phyloP scores from a whole-genome alignment of 257 asterid genomes.

The Solanum lignicaule region DNA sequence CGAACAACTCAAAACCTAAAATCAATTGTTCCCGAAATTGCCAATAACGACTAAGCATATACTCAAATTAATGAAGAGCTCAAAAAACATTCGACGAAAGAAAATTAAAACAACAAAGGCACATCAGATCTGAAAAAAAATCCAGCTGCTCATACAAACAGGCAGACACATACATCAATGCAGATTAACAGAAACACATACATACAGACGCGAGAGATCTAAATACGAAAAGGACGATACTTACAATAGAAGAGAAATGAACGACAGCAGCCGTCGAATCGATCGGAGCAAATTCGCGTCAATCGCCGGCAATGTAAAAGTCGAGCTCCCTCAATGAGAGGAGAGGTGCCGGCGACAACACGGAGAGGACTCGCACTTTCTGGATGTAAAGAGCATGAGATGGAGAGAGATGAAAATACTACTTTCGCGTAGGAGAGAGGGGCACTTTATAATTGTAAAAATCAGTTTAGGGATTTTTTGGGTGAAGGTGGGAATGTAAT shows the following conservation, averaged over 20 bases:
- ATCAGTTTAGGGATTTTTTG: not conserved
- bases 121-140: slow-evolving; percentile 11
- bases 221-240: not conserved
- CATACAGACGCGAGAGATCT: not conserved
- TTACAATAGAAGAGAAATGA: slow-evolving; percentile 8
- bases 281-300: slow-evolving; percentile 2
- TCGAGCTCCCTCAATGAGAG: not conserved
- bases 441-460: not conserved
- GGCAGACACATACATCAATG: not conserved
- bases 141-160: not conserved
- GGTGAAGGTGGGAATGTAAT: not conserved
- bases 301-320: not conserved
- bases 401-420: not conserved
- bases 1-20: not conserved
- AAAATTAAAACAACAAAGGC: not conserved
- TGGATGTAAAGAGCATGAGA: not conserved
- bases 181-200: not conserved
- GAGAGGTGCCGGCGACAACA: not conserved
- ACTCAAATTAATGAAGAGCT: not conserved
- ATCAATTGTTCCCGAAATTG: not conserved
- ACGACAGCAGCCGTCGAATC: not conserved
- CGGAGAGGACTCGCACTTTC: not conserved
- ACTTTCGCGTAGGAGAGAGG: not conserved
- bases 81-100: not conserved
- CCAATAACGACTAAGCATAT: not conserved